phyloP scores from a whole-genome alignment of 192 early-diverging fungal genomes.

The Rhizoclosmatium globosum region DNA sequence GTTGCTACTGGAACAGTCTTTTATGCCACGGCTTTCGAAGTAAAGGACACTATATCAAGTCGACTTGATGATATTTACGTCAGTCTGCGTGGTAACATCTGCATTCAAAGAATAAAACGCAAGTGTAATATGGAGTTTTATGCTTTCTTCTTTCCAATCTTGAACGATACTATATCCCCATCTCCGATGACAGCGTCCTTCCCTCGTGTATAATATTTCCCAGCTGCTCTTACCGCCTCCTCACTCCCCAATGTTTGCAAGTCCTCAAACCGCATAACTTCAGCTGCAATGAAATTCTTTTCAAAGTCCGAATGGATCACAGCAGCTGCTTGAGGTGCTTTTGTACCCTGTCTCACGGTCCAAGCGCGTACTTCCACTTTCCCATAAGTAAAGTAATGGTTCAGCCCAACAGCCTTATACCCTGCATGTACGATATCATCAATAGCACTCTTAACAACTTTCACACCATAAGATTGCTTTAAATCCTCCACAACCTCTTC shows the following conservation, averaged over 20 bases:
- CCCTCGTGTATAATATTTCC: slow-evolving; percentile 90
- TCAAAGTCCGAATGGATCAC: slow-evolving; percentile 91
- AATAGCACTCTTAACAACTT: slow-evolving; percentile 62
- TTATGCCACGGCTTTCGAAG: too few species aligned
- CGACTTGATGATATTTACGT: too few species aligned
- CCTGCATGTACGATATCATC: slow-evolving; percentile 91
- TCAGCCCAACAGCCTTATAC: slow-evolving; percentile 84
- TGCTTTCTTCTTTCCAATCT: slow-evolving; percentile 15
- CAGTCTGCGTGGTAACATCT: too few species aligned
- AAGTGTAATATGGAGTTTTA: background rate
- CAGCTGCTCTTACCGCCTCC: slow-evolving; percentile 84
- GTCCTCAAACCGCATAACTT: slow-evolving; percentile 74
- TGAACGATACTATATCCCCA: slow-evolving; percentile 76
- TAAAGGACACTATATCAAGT: too few species aligned
- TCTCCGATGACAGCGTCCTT: slow-evolving; percentile 93
- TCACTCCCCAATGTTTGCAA: slow-evolving; percentile 75
- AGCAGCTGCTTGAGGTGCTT: slow-evolving; percentile 89
- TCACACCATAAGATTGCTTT: slow-evolving; percentile 59
- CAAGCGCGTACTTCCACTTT: slow-evolving; percentile 89
- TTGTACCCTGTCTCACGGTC: slow-evolving; percentile 80
- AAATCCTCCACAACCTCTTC: slow-evolving; percentile 47
- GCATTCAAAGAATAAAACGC: too few species aligned
- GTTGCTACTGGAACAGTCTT: background rate
- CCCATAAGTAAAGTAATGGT: slow-evolving; percentile 94
- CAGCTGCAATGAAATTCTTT: slow-evolving; percentile 80